Evolutionary conservation across 164 flowering plant species (phyloP), one percentile per base, ranked within the genome.

Genomic region (Magnolia sinica): DNA sequence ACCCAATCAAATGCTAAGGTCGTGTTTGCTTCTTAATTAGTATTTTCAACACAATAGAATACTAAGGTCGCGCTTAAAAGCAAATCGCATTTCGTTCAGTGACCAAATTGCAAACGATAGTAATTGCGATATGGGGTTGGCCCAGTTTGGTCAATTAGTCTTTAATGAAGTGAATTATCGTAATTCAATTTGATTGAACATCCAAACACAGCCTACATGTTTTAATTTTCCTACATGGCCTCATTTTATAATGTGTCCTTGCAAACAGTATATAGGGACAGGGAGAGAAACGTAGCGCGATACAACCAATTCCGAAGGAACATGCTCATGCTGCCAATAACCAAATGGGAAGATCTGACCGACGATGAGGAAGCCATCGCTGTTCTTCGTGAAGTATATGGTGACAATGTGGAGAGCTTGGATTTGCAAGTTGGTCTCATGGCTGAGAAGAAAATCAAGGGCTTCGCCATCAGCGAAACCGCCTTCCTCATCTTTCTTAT

Each of bases 391-490:
- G 85, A 86, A 50, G 86, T 86, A 58, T 86, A 86, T 66, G 84
- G 79, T 2, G 79, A 86, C 52, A 79, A 86, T 70, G 79, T 86
- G 0, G 89, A 86, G 77, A 78, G 77, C 73, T 78, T 86, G 10
- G 89, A 86, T 72, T 29, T 85, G 24, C 23, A 72, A 20, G 89
- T 86, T 59, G 89, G 89, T 5, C 74, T 86, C 8, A 69, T 77
- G 80, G 87, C 87, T 0, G 89, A 86, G 77, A 85, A 82, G 79
- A 84, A 86, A 76, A 86, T 86, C 71, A 80, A 80, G 50, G 89
- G 89, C 31, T 86, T 84, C 24, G 86, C 87, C 18, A 86, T 86
- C 52, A 83, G 86, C 50, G 89, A 86, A 73, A 86, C 89, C 0
- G 86, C 89, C 5, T 86, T 86, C 72, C 24, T 80, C 76, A 77